Base-by-base conservation (phyloP, 2,329 filamentous ascomycete genomes). In the Fusarium sp. region DNA sequence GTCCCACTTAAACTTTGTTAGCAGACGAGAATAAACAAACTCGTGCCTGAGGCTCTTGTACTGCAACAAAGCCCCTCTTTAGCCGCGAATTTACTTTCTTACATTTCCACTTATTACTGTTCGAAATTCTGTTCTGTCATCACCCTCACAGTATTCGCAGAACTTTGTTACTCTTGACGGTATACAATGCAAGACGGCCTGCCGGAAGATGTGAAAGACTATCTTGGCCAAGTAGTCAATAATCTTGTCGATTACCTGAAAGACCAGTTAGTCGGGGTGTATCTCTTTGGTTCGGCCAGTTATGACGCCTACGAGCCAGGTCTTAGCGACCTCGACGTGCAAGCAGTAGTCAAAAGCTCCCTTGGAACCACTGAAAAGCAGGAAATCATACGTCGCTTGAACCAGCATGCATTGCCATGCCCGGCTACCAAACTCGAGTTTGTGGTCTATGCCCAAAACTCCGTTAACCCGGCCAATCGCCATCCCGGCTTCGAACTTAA, bases 211-310 rank as follows among this genome's bases (percentile, higher is more conserved):
- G 42, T 47, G 0, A 12, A 7, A 2, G 7, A 1, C 4, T 54
- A 54, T 4, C 23, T 54, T 7, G 4, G 2, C 8, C 7, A 39
- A 21, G 15, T 54, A 0, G 30, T 47, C 23, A 28, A 54, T 2
- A n/a, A 23, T 7, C 52, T 65, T 2, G 12, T n/a, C 2, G 24
- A 30, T 1, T 24, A 46, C 6, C 47, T 65, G 0, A 40, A 21
- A 20, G n/a, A 65, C 2, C 24, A 62, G 3, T 34, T 65, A 2
- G 4, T 65, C 7, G 62, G 58, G 0, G 32, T 65, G 4, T 62
- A 65, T 24, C 51, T 65, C 7, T 65, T 64, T 10, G 62, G 62
- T n/a, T 62, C 62, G 7, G 62, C 62, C 0, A 62, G 62, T 15
- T 58, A 65, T 20, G 42, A 30, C 4, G 58, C 58, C 2, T 65